A percentile compares a stretch with the other conserved stretches of the same genome.
These are phyloP conservation scores for Lipomyces starkeyi DNA, from an alignment of 805 yeast species.

Conservation along the genomic window DNA sequence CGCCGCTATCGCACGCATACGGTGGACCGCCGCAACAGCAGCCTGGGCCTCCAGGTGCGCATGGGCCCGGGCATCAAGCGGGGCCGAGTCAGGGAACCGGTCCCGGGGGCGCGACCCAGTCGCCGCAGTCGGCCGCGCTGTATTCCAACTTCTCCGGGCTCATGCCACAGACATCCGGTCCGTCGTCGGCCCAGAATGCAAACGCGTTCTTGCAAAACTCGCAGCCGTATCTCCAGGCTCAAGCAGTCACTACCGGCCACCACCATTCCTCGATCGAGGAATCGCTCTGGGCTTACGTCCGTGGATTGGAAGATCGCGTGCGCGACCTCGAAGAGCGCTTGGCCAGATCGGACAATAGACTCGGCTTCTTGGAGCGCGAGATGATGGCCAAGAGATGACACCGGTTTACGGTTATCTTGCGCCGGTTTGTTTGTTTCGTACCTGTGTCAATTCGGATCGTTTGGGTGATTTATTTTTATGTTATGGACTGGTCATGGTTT, in stretches of 20 bases:
- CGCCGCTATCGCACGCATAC: conserved; percentile 35
- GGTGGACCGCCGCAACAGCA: conserved; percentile 21
- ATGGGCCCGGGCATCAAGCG: neutral
- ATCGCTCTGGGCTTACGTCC: conserved; percentile 38
- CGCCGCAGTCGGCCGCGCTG: conserved; percentile 18
- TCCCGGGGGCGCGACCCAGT: conserved; percentile 7
- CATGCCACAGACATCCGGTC: conserved; percentile 16
- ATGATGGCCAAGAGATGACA: conserved; percentile 20
- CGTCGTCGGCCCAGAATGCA: conserved; percentile 20
- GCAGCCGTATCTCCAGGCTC: conserved; percentile 22
- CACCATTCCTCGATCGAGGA: conserved; percentile 34
- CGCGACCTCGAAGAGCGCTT: conserved; percentile 45
- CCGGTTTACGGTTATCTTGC: too few relatives aligned
- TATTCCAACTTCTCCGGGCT: conserved; percentile 19
- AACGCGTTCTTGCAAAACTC: conserved; percentile 30
- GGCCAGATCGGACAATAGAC: conserved; percentile 43
- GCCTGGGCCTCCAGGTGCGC: conserved; percentile 4
- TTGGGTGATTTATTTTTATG: neutral
- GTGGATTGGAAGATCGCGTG: conserved; percentile 43
- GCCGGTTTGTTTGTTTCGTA: neutral
- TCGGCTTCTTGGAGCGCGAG: conserved; percentile 36
- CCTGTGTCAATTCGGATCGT: neutral
- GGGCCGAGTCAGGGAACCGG: conserved; percentile 14
- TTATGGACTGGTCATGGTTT: neutral
- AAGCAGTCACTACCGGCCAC: conserved; percentile 15